Evolutionary conservation across 805 yeast species (phyloP).

Genomic region (Saturnispora mendoncae): DNA sequence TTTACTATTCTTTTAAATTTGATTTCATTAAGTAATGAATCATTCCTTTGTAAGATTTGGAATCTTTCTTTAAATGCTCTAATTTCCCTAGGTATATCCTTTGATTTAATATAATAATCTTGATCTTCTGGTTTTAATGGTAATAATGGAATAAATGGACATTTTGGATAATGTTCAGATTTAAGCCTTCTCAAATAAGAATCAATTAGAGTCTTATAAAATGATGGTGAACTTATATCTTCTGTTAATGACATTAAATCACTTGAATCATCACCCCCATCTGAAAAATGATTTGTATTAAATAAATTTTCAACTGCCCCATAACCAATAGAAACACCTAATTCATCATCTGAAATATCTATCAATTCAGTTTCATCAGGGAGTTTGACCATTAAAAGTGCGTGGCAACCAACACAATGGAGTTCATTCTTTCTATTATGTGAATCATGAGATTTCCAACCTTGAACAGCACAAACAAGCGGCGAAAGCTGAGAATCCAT

Average conservation of each 20-base stretch:
- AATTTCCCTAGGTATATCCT: constrained; percentile 22
- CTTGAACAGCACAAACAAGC: constrained; percentile 40
- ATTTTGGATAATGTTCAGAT: constrained; percentile 24
- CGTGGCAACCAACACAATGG: constrained; percentile 28
- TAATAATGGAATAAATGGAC: constrained; percentile 16
- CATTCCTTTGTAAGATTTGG: constrained; percentile 12
- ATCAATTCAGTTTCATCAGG: constrained; percentile 2
- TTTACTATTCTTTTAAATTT: constrained; percentile 8
- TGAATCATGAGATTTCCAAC: constrained; percentile 39
- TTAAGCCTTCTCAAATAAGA: constrained; percentile 21
- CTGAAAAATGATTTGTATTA: neutral
- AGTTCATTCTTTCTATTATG: constrained; percentile 26
- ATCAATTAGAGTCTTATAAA: constrained; percentile 20
- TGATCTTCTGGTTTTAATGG: constrained; percentile 17
- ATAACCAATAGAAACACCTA: constrained; percentile 7
- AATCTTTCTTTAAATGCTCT: constrained; percentile 15
- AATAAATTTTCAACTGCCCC: constrained; percentile 8
- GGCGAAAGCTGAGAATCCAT: constrained; percentile 31
- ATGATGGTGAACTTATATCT: constrained; percentile 11
- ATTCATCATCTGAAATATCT: constrained; percentile 11
- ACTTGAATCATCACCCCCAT: constrained; percentile 18
- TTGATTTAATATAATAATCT: constrained; percentile 19
- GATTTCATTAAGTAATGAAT: constrained; percentile 11
- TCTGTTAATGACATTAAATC: constrained; percentile 15
- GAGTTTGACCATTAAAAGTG: constrained; percentile 22